Conservation (phyloP, 139 green algal species). For the Tetraselmis striata region DNA sequence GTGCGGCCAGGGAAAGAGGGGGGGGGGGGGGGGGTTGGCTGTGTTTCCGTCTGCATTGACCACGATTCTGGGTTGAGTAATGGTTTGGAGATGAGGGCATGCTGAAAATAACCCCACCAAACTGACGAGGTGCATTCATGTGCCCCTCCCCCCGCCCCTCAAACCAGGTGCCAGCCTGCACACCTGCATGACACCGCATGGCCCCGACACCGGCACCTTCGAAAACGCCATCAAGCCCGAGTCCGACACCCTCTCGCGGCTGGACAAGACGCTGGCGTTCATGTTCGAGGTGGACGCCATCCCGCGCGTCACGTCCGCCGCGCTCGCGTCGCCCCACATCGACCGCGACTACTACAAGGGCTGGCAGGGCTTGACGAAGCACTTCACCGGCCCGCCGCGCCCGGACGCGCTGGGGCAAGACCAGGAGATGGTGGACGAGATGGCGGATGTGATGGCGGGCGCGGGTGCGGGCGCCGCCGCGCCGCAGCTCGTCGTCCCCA, state of each 20-base stretch:
- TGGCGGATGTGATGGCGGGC: too few relatives aligned
- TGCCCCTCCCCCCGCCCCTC: background rate
- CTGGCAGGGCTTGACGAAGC: conserved; percentile 22
- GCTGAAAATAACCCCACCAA: too few relatives aligned
- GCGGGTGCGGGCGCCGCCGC: too few relatives aligned
- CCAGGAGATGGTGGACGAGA: background rate
- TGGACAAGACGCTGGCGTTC: conserved; percentile 71
- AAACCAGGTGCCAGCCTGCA: conserved; percentile 62
- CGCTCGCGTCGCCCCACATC: conserved; percentile 57
- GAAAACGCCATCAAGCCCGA: conserved; percentile 45
- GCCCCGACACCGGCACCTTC: conserved; percentile 78
- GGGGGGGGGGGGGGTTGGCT: too few relatives aligned
- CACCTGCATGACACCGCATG: conserved; percentile 85
- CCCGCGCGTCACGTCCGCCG: conserved; percentile 62
- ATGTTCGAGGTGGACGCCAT: conserved; percentile 81
- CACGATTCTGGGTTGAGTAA: too few relatives aligned
- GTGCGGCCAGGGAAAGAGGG: too few relatives aligned
- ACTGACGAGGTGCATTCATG: too few relatives aligned
- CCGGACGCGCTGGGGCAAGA: background rate
- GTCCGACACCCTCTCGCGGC: conserved; percentile 40
- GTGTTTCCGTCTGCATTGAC: too few relatives aligned
- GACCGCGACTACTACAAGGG: conserved; percentile 81
- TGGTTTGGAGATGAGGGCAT: too few relatives aligned
- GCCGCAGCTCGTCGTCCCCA: too few relatives aligned
- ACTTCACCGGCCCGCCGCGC: conserved; percentile 1